Conservation (phyloP, 495 filamentous ascomycete species). For the Penicillium parvum region DNA sequence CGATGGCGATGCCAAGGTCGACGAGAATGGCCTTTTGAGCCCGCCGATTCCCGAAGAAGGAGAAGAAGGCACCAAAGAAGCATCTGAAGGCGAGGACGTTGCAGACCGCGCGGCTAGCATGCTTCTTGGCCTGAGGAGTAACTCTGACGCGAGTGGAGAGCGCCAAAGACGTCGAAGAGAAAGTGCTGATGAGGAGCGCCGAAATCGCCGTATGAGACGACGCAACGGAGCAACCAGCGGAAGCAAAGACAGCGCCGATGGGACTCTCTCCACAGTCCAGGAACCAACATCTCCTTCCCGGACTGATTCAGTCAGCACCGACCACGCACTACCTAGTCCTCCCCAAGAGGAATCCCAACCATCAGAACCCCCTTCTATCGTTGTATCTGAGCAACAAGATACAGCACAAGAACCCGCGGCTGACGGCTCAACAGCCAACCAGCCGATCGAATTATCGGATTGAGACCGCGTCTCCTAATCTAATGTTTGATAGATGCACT, state of each 20-base stretch:
- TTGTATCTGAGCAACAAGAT: constrained; percentile 36
- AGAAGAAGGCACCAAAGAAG: constrained; percentile 37
- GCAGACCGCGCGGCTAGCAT: constrained; percentile 79
- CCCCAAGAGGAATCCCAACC: constrained; percentile 23
- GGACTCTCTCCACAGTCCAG: constrained; percentile 28
- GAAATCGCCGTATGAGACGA: constrained; percentile 54
- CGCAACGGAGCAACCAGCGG: constrained; percentile 45
- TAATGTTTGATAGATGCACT: constrained; percentile 40
- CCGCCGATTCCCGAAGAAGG: constrained; percentile 36
- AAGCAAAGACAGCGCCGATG: constrained; percentile 46
- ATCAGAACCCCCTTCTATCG: constrained; percentile 33
- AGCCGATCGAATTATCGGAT: constrained; percentile 31
- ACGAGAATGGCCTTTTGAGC: constrained; percentile 36
- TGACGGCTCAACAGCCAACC: constrained; percentile 25
- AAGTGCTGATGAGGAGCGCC: constrained; percentile 66
- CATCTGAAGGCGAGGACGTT: constrained; percentile 64
- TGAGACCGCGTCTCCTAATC: constrained; percentile 26
- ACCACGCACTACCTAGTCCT: constrained; percentile 23
- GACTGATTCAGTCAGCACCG: constrained; percentile 20
- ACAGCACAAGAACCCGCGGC: constrained; percentile 16
- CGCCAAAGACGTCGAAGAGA: constrained; percentile 59
- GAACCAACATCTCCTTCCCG: constrained; percentile 31
- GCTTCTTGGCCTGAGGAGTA: constrained; percentile 72
- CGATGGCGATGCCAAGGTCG: constrained; percentile 21
- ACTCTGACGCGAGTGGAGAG: constrained; percentile 51